Percentiles rank a stretch among this genome's conserved stretches.
These are phyloP conservation scores for Dovyalis caffra DNA, from an alignment of 345 rosid genomes.

Conservation along the genomic window DNA sequence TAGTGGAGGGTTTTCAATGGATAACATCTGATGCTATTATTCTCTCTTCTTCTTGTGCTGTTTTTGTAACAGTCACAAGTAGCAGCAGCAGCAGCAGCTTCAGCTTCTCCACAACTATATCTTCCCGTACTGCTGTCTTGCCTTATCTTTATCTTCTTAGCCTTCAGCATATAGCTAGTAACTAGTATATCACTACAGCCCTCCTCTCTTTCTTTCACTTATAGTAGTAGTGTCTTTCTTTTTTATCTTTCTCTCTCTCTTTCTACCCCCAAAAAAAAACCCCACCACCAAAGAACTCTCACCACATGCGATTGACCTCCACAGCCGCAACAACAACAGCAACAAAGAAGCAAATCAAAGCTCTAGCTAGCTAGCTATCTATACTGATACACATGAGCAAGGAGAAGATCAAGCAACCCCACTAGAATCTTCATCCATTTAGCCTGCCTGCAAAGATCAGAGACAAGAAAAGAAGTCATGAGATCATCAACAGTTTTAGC, in stretches of 20 bases:
- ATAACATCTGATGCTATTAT: constrained; percentile 84
- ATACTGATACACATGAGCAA: neutral
- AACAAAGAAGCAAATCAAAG: constrained; percentile 11
- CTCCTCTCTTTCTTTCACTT: constrained; percentile 3
- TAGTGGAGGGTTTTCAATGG: constrained; percentile 60
- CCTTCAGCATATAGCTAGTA: constrained; percentile 56
- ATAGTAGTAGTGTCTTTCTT: neutral
- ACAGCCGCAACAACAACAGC: constrained; percentile 13
- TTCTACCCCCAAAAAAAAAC: constrained; percentile 22
- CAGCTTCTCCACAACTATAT: constrained; percentile 27
- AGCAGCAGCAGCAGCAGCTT: constrained; percentile 25
- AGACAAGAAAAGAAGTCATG: constrained; percentile 15
- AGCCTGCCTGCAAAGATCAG: constrained; percentile 38
- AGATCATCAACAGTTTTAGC: constrained; percentile 23
- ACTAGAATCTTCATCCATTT: constrained; percentile 43
- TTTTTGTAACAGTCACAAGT: constrained; percentile 63
- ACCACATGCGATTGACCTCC: neutral
- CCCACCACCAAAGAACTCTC: constrained; percentile 32
- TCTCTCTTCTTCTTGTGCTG: constrained; percentile 65
- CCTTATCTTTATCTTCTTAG: constrained; percentile 49
- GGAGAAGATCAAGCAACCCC: constrained; percentile 27
- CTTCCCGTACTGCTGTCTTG: constrained; percentile 19
- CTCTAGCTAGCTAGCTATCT: neutral
- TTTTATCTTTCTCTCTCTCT: constrained; percentile 12
- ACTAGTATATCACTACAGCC: neutral